A percentile compares a stretch with the other conserved stretches of the same genome.
Evolutionary conservation across 257 asterid genomes (phyloP).

Genomic region (Mentha longifolia): DNA sequence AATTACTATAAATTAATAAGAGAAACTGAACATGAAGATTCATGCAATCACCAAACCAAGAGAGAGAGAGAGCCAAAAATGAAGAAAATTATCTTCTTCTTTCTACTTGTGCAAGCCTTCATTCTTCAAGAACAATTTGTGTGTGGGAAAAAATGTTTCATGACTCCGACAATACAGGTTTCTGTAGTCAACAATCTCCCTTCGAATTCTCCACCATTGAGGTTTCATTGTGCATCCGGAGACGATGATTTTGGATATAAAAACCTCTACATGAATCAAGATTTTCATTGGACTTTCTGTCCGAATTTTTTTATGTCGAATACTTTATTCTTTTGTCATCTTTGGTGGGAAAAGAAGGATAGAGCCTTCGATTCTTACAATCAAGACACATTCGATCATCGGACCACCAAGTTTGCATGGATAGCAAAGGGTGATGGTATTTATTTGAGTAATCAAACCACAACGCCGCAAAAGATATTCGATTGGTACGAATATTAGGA

Average conservation of each 20-base stretch:
- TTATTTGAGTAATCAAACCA: not conserved
- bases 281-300: slow-evolving; percentile 9
- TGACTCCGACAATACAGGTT: no score
- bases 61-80: no score
- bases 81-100: no score
- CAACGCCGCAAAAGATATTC: not conserved
- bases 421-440: not conserved
- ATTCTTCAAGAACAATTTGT: no score
- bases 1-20: no score
- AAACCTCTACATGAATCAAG: not conserved
- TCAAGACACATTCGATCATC: no score
- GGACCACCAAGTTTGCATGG: no score
- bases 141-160: no score
- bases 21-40: no score
- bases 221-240: slow-evolving; percentile 10
- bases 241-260: slow-evolving; percentile 9
- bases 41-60: no score
- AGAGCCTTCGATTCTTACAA: no score
- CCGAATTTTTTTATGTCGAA: not conserved
- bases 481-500: not conserved
- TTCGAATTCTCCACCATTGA: not conserved
- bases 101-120: no score
- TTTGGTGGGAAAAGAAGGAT: not conserved
- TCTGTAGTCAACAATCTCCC: not conserved
- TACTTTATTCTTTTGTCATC: not conserved